A percentile compares a stretch with the other conserved stretches of the same genome.
These are phyloP conservation scores for Rhododendron williamsianum DNA, from an alignment of 148 eudicot genomes.

Conservation along the genomic window DNA sequence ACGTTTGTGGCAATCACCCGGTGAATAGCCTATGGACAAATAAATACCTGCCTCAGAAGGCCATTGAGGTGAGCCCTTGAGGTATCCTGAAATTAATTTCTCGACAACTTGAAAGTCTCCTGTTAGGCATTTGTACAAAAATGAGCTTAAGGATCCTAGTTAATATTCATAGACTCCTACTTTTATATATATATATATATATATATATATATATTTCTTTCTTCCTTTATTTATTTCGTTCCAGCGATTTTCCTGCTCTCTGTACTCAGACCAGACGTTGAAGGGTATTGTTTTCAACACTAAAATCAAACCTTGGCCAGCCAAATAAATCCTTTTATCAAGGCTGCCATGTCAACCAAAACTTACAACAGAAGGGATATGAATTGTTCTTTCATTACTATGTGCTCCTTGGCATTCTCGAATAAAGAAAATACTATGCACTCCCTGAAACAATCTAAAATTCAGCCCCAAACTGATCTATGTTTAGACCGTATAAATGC, in stretches of 20 bases:
- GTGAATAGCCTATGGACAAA: slow-evolving; percentile 83
- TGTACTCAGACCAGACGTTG: neutral
- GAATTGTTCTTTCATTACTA: neutral
- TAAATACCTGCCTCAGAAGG: slow-evolving; percentile 84
- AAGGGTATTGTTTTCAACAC: neutral
- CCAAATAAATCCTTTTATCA: neutral
- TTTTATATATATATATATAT: neutral
- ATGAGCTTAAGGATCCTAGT: neutral
- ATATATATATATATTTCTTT: no score
- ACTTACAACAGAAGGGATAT: neutral
- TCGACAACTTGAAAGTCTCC: neutral
- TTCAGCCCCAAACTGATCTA: neutral
- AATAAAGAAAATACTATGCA: no score
- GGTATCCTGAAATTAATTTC: slow-evolving; percentile 12
- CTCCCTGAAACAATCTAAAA: neutral
- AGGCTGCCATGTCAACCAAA: neutral
- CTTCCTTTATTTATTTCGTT: neutral
- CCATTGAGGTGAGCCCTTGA: slow-evolving; percentile 50
- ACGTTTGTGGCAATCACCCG: slow-evolving; percentile 39
- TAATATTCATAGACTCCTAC: neutral
- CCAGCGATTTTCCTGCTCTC: neutral
- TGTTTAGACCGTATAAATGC: neutral
- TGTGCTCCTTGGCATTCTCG: neutral
- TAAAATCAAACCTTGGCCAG: neutral
- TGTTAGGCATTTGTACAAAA: neutral